Conservation (phyloP, 148 eudicot species). For the Rhododendron simsii region DNA sequence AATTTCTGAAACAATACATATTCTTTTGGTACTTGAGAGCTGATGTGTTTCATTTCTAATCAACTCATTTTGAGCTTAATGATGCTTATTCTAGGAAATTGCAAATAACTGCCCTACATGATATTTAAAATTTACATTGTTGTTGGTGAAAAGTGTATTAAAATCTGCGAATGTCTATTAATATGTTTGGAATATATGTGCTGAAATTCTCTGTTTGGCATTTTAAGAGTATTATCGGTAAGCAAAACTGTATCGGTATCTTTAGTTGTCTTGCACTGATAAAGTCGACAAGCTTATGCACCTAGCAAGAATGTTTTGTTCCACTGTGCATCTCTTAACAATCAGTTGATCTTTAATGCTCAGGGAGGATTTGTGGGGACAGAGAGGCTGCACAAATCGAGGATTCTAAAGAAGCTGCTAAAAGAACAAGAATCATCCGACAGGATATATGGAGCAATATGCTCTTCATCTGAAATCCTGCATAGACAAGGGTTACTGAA, state of each 20-base stretch:
- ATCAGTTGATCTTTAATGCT: conserved; percentile 5
- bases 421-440: conserved; percentile 69
- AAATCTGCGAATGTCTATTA: background rate
- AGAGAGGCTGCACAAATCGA: conserved; percentile 63
- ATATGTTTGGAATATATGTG: background rate
- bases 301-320: background rate
- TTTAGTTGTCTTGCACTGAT: background rate
- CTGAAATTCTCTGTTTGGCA: background rate
- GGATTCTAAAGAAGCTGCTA: conserved; percentile 73
- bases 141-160: background rate
- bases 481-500: conserved; percentile 68
- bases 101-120: background rate
- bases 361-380: conserved; percentile 63
- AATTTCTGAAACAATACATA: background rate
- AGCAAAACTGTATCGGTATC: background rate
- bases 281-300: background rate
- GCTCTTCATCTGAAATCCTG: conserved; percentile 56
- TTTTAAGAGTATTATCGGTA: background rate
- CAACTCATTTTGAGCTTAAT: background rate
- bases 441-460: conserved; percentile 67
- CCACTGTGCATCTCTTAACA: background rate
- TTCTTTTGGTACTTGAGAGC: background rate
- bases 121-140: background rate
- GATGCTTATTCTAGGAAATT: background rate
- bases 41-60: background rate